phyloP scores from a whole-genome alignment of 1,284 basidiomycete genomes.

The Anthracocystis panici-leucophaei region DNA sequence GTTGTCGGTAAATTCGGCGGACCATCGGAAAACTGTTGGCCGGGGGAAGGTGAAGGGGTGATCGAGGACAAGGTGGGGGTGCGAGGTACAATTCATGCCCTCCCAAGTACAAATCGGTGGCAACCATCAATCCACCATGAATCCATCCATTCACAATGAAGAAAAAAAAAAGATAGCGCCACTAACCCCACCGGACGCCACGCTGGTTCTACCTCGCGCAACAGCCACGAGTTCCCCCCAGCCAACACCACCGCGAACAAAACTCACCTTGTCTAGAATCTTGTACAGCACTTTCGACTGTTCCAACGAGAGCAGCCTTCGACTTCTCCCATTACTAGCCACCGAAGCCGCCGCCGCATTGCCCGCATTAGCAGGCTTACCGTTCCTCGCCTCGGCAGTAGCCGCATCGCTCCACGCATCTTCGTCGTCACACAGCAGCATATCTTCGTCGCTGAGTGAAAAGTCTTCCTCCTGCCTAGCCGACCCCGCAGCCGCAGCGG shows the following conservation, averaged over 20 bases:
- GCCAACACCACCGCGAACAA: not conserved
- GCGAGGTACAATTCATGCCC: too few species aligned
- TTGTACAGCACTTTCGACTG: conserved; percentile 59
- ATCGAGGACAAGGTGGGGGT: too few species aligned
- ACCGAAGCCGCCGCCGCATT: not conserved
- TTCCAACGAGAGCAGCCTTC: conserved; percentile 46
- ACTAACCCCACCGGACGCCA: too few species aligned
- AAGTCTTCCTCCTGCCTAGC: conserved; percentile 7
- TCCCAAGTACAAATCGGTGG: too few species aligned
- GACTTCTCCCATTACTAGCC: conserved; percentile 16
- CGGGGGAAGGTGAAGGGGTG: too few species aligned
- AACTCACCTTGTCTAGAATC: conserved; percentile 48
- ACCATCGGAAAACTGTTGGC: too few species aligned
- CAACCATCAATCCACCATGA: too few species aligned
- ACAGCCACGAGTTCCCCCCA: too few species aligned
- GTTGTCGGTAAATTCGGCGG: too few species aligned
- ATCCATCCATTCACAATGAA: too few species aligned
- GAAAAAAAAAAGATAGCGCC: too few species aligned
- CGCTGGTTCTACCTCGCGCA: too few species aligned
- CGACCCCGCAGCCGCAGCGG: not conserved
- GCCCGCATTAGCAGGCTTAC: not conserved
- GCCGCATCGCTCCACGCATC: not conserved
- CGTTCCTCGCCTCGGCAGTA: not conserved
- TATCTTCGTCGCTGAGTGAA: conserved; percentile 41
- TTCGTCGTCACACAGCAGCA: conserved; percentile 28